These are phyloP conservation scores for Yamadazyma takamatsuzukensis DNA, from an alignment of 805 yeast species.

Conservation along the genomic window DNA sequence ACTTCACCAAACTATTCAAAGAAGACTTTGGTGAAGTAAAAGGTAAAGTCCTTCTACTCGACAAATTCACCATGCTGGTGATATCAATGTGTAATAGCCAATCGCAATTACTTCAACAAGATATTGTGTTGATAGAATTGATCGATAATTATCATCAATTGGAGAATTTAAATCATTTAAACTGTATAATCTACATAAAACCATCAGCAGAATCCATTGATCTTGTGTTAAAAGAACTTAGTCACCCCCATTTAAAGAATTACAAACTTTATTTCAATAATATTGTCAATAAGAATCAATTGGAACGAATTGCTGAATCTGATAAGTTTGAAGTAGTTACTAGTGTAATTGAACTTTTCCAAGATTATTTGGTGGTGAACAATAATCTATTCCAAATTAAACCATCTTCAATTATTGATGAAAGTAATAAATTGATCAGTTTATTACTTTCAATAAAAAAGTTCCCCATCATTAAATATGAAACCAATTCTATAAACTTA, in stretches of 20 bases:
- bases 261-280: slow-evolving; percentile 81
- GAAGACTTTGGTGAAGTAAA: slow-evolving; percentile 9
- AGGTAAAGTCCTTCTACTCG: slow-evolving; percentile 64
- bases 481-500: slow-evolving; percentile 61
- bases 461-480: slow-evolving; percentile 78
- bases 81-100: slow-evolving; percentile 90
- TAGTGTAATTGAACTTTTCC: slow-evolving; percentile 77
- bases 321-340: slow-evolving; percentile 81
- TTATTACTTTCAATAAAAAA: slow-evolving; percentile 67
- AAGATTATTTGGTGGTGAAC: slow-evolving; percentile 76
- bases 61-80: slow-evolving; percentile 73
- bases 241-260: slow-evolving; percentile 71
- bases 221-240: slow-evolving; percentile 60
- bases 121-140: slow-evolving; percentile 76
- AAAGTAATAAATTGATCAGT: slow-evolving; percentile 43
- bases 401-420: slow-evolving; percentile 30
- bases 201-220: slow-evolving; percentile 67
- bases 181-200: slow-evolving; percentile 74
- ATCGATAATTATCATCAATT: slow-evolving; percentile 57
- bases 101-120: slow-evolving; percentile 73
- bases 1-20: slow-evolving; percentile 28
- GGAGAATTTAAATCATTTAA: slow-evolving; percentile 61
- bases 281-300: slow-evolving; percentile 64
- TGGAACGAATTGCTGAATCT: slow-evolving; percentile 85
- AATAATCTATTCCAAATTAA: slow-evolving; percentile 49